Evolutionary conservation across 208 protist genomes (phyloP).

Genomic region (Strigomonas culicis): DNA sequence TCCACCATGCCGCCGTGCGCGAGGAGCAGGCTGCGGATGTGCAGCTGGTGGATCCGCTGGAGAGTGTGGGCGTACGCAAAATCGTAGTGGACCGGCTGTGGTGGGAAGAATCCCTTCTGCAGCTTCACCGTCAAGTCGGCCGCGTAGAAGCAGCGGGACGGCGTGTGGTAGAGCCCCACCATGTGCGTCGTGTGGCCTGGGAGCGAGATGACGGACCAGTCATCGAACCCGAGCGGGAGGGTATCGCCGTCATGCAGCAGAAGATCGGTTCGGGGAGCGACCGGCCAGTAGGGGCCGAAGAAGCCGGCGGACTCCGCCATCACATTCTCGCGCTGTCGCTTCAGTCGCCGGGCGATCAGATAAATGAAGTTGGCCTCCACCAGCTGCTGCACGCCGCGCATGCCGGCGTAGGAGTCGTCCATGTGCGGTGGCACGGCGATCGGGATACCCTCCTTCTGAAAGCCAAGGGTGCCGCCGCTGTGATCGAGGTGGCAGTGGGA

Average conservation of each 20-base stretch:
- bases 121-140: constrained; percentile 37
- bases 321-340: constrained; percentile 22
- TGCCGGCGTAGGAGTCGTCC: constrained; percentile 21
- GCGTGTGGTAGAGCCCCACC: constrained; percentile 42
- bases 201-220: constrained; percentile 40
- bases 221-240: constrained; percentile 39
- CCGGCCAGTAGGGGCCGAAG: constrained; percentile 31
- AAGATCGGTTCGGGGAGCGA: constrained; percentile 10
- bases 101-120: constrained; percentile 32
- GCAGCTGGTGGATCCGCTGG: constrained; percentile 28
- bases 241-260: constrained; percentile 20
- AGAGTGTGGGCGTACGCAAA: constrained; percentile 36
- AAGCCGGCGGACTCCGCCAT: constrained; percentile 30
- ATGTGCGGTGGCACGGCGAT: constrained; percentile 27
- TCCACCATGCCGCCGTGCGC: constrained; percentile 44
- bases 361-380: constrained; percentile 24
- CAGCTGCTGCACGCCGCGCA: constrained; percentile 21
- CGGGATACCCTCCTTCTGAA: constrained; percentile 22
- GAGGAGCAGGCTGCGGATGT: constrained; percentile 31
- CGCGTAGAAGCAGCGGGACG: constrained; percentile 37
- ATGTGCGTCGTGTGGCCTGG: constrained; percentile 57
- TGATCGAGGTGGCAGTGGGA: constrained; percentile 54
- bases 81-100: constrained; percentile 27
- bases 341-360: constrained; percentile 29
- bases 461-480: constrained; percentile 26